A percentile compares a stretch with the other conserved stretches of the same genome.
phyloP scores from a whole-genome alignment of 2,329 filamentous ascomycete genomes.

The Colletotrichum higginsianum region DNA sequence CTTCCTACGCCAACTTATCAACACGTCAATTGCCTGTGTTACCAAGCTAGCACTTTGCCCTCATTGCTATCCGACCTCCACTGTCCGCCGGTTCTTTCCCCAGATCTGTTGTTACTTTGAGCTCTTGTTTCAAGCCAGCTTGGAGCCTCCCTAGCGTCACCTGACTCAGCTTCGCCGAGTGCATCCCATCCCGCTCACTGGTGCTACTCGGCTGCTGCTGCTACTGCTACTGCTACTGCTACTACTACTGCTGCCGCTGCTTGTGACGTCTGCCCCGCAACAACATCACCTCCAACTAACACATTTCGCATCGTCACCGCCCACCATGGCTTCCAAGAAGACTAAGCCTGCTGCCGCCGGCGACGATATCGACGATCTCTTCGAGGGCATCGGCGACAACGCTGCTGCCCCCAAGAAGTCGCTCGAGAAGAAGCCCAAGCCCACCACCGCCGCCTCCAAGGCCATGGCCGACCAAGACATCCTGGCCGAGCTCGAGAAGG shows the following conservation, averaged over 20 bases:
- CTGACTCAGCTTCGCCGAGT: constrained; percentile 37
- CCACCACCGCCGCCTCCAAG: constrained; percentile 66
- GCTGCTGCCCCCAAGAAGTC: constrained; percentile 64
- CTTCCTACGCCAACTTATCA: no score
- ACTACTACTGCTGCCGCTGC: constrained; percentile 5
- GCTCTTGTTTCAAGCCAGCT: constrained; percentile 22
- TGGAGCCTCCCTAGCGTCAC: constrained; percentile 1
- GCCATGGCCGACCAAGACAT: constrained; percentile 77
- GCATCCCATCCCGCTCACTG: not conserved
- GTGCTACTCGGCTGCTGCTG: not conserved
- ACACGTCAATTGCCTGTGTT: no score
- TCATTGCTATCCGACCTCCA: constrained; percentile 4
- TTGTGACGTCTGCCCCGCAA: constrained; percentile 40
- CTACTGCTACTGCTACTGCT: not conserved
- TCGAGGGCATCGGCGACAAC: constrained; percentile 73
- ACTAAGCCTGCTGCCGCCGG: constrained; percentile 69
- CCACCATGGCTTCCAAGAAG: constrained; percentile 73
- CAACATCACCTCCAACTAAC: constrained; percentile 22
- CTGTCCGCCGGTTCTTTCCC: not conserved
- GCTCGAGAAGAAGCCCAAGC: constrained; percentile 58
- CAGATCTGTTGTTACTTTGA: not conserved
- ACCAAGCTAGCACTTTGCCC: not conserved
- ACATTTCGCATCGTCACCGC: constrained; percentile 17
- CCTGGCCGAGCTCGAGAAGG: constrained; percentile 86
- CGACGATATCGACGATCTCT: constrained; percentile 76